Percentiles rank a stretch among this genome's conserved stretches.
These are phyloP conservation scores for Vigna unguiculata DNA, from an alignment of 306 rosid species.

Conservation along the genomic window DNA sequence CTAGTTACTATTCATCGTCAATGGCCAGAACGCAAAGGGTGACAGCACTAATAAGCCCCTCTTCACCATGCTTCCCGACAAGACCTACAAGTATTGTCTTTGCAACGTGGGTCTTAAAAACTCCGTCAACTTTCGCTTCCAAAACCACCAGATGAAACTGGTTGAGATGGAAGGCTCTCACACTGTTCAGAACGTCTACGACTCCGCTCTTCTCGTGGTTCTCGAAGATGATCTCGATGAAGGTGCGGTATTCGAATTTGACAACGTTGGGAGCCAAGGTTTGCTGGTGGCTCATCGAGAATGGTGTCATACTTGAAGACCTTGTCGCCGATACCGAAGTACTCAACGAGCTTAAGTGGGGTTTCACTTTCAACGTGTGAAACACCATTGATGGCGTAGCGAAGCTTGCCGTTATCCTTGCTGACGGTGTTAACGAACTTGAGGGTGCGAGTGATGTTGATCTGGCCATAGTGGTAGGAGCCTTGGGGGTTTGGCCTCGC, in stretches of 20 bases:
- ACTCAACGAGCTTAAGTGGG: slow-evolving; percentile 82
- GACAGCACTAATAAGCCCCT: slow-evolving; percentile 69
- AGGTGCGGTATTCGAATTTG: too few relatives aligned
- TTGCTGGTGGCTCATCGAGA: slow-evolving; percentile 37
- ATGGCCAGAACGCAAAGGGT: slow-evolving; percentile 68
- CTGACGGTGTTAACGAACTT: slow-evolving; percentile 57
- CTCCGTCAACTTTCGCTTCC: slow-evolving; percentile 78
- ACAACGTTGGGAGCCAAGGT: slow-evolving; percentile 45
- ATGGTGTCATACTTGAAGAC: slow-evolving; percentile 62
- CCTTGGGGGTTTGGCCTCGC: slow-evolving; percentile 98
- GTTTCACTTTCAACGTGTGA: slow-evolving; percentile 68
- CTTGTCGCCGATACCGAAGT: slow-evolving; percentile 50
- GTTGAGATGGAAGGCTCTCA: too few relatives aligned
- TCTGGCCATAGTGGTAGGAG: slow-evolving; percentile 75
- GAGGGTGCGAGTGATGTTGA: slow-evolving; percentile 78
- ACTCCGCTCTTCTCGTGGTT: too few relatives aligned
- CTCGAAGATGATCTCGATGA: too few relatives aligned
- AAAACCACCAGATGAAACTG: slow-evolving; percentile 66
- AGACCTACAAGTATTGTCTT: slow-evolving; percentile 75
- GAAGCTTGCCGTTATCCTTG: slow-evolving; percentile 60
- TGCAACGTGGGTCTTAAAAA: slow-evolving; percentile 78
- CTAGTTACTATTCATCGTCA: too few relatives aligned
- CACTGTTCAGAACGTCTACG: too few relatives aligned
- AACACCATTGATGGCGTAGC: slow-evolving; percentile 73
- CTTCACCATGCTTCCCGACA: slow-evolving; percentile 75